These are phyloP conservation scores for Cicer cuneatum DNA, from an alignment of 306 rosid species.

Conservation along the genomic window DNA sequence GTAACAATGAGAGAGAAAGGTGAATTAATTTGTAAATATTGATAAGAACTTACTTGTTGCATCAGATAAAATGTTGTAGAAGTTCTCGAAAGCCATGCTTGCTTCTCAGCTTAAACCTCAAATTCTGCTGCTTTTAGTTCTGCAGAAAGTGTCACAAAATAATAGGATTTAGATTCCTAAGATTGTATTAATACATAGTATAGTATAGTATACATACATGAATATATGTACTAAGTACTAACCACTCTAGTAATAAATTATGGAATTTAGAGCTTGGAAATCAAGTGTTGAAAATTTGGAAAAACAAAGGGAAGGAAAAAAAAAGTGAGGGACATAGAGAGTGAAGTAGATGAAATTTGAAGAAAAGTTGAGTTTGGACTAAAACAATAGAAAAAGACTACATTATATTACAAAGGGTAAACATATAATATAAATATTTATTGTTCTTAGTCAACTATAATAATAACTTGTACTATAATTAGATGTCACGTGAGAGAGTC, in stretches of 20 bases:
- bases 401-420: constrained; percentile 15
- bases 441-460: constrained; percentile 13
- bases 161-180: constrained; percentile 28
- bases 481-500: constrained; percentile 34
- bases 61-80: constrained; percentile 34
- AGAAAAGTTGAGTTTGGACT: constrained; percentile 2
- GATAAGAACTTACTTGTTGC: constrained; percentile 54
- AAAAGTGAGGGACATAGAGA: background rate
- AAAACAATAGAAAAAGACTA: background rate
- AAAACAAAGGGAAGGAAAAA: background rate
- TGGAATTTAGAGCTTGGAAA: background rate
- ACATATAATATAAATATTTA: constrained; percentile 17
- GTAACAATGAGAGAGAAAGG: background rate
- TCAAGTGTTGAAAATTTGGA: background rate
- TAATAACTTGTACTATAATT: background rate
- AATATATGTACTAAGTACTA: constrained; percentile 25
- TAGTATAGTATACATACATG: background rate
- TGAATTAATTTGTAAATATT: background rate
- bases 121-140: constrained; percentile 37
- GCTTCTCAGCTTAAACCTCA: constrained; percentile 43
- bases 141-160: constrained; percentile 35
- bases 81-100: constrained; percentile 57
- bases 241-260: constrained; percentile 20
- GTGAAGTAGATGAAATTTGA: background rate
- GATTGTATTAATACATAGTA: background rate